Percentiles rank a stretch among this genome's conserved stretches.
Evolutionary conservation across 164 flowering plant genomes (phyloP).

Genomic region (Magnolia sinica): DNA sequence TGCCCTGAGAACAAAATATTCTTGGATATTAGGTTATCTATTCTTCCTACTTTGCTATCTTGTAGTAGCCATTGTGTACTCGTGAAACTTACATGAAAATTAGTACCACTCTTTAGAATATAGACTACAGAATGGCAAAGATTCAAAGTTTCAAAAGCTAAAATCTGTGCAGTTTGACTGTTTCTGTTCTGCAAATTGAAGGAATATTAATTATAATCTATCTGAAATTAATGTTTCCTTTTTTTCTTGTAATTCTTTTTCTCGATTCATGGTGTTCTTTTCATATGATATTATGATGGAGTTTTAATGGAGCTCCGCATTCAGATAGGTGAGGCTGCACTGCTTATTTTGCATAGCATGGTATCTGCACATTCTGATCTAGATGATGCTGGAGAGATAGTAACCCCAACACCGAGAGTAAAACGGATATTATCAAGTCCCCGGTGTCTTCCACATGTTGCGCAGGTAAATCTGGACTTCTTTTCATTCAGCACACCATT

Average conservation of each 20-base stretch:
- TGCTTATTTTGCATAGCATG: slow-evolving; percentile 90
- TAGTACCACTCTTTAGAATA: no score
- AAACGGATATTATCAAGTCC: slow-evolving; percentile 92
- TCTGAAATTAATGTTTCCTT: no score
- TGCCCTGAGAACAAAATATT: neutral
- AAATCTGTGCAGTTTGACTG: no score
- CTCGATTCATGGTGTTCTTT: neutral
- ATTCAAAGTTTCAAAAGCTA: neutral
- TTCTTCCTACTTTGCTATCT: no score
- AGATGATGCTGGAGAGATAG: slow-evolving; percentile 99
- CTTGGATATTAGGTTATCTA: neutral
- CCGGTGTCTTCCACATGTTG: slow-evolving; percentile 96
- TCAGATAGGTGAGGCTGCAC: slow-evolving; percentile 94
- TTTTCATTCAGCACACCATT: neutral
- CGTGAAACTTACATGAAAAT: neutral
- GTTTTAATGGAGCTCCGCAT: neutral
- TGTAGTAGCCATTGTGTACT: neutral
- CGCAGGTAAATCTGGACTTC: slow-evolving; percentile 57
- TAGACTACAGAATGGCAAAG: neutral
- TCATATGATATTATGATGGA: neutral
- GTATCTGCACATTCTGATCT: slow-evolving; percentile 97
- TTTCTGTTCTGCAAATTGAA: no score
- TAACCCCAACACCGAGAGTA: slow-evolving; percentile 97
- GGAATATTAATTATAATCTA: no score
- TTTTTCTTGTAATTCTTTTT: neutral